phyloP scores from a whole-genome alignment of 306 rosid species.

The Quercus engelmannii region DNA sequence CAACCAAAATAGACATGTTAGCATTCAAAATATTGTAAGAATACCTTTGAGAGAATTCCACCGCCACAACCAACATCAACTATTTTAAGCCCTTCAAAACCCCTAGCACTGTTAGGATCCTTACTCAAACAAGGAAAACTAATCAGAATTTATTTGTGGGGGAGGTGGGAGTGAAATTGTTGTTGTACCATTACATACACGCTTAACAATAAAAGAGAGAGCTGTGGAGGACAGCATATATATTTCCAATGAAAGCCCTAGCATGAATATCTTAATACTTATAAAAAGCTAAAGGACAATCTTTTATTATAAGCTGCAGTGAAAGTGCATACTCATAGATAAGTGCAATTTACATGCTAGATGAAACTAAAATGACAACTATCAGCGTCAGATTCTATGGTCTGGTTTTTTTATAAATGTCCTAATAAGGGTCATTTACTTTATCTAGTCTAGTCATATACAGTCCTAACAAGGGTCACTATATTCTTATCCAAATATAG shows the following conservation, averaged over 20 bases:
- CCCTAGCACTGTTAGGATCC: too few relatives aligned
- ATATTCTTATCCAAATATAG: neutral
- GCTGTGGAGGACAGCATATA: neutral
- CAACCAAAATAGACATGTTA: neutral
- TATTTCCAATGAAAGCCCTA: neutral
- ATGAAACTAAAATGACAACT: neutral
- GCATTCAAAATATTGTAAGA: constrained; percentile 1
- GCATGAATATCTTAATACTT: too few relatives aligned
- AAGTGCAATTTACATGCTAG: neutral
- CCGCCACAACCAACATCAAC: constrained; percentile 70
- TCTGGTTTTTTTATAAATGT: neutral
- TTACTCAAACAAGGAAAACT: neutral
- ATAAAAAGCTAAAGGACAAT: neutral
- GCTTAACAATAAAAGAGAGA: neutral
- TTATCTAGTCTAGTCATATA: neutral
- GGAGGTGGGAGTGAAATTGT: too few relatives aligned
- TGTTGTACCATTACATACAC: neutral
- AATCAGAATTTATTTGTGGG: neutral
- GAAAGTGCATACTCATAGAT: neutral
- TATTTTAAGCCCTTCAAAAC: too few relatives aligned
- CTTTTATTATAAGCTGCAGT: neutral
- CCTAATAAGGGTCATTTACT: neutral
- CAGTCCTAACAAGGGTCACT: neutral
- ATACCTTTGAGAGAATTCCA: constrained; percentile 88
- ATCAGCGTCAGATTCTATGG: neutral